phyloP scores from a whole-genome alignment of 345 rosid genomes.

The Crucihimalaya himalaica region DNA sequence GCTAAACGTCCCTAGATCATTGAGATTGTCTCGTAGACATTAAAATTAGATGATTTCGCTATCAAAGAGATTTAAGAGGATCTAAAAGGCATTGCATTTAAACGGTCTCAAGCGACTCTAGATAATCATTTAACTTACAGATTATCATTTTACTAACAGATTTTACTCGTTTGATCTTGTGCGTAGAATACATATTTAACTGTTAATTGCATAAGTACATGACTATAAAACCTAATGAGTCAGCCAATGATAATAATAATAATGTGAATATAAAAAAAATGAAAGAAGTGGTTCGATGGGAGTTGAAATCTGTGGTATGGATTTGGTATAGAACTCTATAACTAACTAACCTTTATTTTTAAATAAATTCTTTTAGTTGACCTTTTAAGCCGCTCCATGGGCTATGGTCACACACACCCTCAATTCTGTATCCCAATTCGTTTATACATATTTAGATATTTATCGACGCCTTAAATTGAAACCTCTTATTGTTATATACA shows the following conservation, averaged over 20 bases:
- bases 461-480: neutral
- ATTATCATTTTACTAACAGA: neutral
- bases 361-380: slow-evolving; percentile 23
- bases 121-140: neutral
- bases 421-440: neutral
- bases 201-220: too few species aligned
- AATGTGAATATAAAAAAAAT: slow-evolving; percentile 7
- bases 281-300: slow-evolving; percentile 32
- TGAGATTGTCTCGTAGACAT: too few species aligned
- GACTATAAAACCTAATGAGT: neutral
- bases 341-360: neutral
- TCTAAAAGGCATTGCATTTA: too few species aligned
- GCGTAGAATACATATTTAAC: too few species aligned
- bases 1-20: too few species aligned
- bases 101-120: too few species aligned
- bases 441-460: neutral
- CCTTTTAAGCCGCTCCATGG: neutral
- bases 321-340: slow-evolving; percentile 36
- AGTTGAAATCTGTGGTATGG: slow-evolving; percentile 38
- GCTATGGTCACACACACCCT: neutral
- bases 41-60: too few species aligned
- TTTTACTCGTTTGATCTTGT: neutral
- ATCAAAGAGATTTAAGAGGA: too few species aligned
- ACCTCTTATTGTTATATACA: neutral
- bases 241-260: neutral